Conservation (phyloP, 1,139 yeast genomes). For the Sugiyamaella japonica region DNA sequence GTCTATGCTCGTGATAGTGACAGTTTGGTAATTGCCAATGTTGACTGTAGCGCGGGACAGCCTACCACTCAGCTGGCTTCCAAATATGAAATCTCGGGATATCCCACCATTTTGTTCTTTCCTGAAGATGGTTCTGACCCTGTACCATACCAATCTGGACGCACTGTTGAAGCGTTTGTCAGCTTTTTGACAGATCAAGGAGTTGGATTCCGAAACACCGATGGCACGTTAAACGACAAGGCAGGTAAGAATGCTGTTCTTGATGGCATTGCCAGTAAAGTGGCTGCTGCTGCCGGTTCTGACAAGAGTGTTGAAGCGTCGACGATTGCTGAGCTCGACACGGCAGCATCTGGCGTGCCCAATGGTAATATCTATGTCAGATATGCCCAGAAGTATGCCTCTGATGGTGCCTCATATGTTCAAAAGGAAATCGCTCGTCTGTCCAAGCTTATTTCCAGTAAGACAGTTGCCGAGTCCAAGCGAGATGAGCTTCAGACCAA, state of each 20-base stretch:
- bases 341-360: constrained; percentile 32
- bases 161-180: constrained; percentile 49
- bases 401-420: constrained; percentile 52
- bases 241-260: constrained; percentile 59
- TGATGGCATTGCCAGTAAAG: constrained; percentile 39
- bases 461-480: constrained; percentile 39
- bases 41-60: constrained; percentile 50
- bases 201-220: constrained; percentile 52
- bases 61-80: constrained; percentile 47
- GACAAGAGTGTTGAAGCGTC: constrained; percentile 17
- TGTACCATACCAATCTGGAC: constrained; percentile 48
- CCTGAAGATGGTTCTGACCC: constrained; percentile 44
- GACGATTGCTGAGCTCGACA: constrained; percentile 24
- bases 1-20: constrained; percentile 48
- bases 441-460: constrained; percentile 46
- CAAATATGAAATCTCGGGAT: constrained; percentile 48
- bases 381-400: constrained; percentile 49
- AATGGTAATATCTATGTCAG: constrained; percentile 50
- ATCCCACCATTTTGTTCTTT: constrained; percentile 58
- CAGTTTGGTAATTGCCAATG: constrained; percentile 51
- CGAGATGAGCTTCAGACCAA: constrained; percentile 38
- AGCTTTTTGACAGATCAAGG: constrained; percentile 52
- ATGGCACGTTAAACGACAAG: constrained; percentile 51
- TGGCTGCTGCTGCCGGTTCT: constrained; percentile 19
- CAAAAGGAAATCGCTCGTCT: constrained; percentile 55